Evolutionary conservation across 139 green algal genomes (phyloP).

Genomic region (Volvox africanus): DNA sequence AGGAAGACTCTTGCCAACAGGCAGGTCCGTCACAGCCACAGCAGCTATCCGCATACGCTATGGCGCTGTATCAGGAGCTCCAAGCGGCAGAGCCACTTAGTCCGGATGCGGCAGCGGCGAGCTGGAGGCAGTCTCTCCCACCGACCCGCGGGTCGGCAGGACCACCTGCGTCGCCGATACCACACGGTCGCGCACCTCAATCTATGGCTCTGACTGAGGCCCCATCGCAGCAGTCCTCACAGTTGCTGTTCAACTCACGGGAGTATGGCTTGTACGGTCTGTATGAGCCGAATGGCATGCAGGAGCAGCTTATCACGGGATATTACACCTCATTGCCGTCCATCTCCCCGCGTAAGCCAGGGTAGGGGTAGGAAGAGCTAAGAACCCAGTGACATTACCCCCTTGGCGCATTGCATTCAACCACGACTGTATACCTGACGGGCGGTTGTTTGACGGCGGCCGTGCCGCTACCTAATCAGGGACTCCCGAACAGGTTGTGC

Average conservation of each 20-base stretch:
- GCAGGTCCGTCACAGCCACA: neutral
- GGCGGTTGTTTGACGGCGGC: neutral
- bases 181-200: neutral
- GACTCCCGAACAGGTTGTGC: too few relatives aligned
- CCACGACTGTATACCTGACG: neutral
- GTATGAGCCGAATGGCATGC: neutral
- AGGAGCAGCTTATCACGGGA: slow-evolving; percentile 1
- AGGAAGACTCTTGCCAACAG: neutral
- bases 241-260: neutral
- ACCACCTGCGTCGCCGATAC: neutral
- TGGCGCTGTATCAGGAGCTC: neutral
- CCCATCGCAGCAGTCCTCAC: neutral
- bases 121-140: neutral
- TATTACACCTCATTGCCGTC: slow-evolving; percentile 1
- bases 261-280: neutral
- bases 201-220: neutral
- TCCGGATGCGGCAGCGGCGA: neutral
- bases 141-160: slow-evolving; percentile 5
- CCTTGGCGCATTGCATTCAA: too few relatives aligned
- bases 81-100: too few relatives aligned
- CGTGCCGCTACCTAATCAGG: too few relatives aligned
- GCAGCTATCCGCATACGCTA: neutral
- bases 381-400: neutral
- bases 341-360: neutral
- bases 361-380: neutral